Evolutionary conservation across 148 eudicot species (phyloP).

Genomic region (Amaranthus palmeri): DNA sequence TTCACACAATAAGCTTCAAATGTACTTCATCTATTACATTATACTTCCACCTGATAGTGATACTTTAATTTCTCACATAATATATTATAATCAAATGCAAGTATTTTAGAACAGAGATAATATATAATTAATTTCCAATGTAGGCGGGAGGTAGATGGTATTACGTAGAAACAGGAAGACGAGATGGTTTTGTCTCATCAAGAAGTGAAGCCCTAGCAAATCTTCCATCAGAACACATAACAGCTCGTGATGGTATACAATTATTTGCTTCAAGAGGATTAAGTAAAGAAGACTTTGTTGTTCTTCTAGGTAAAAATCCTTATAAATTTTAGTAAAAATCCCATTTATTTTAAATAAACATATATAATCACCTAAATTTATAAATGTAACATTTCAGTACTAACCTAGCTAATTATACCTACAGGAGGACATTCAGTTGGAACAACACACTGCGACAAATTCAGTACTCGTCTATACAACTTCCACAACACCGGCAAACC

Average conservation of each 20-base stretch:
- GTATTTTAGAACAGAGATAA: too few species aligned
- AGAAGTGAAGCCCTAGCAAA: constrained; percentile 29
- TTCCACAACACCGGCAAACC: constrained; percentile 39
- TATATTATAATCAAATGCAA: too few species aligned
- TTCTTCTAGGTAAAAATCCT: constrained; percentile 28
- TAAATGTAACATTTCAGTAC: too few species aligned
- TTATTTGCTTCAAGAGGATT: constrained; percentile 25
- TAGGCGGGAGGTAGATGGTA: constrained; percentile 59
- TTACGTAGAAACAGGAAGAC: constrained; percentile 49
- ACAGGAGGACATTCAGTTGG: constrained; percentile 49
- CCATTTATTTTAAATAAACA: too few species aligned
- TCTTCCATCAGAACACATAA: constrained; percentile 27
- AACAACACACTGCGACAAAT: constrained; percentile 38
- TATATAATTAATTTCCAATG: not conserved
- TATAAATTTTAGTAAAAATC: too few species aligned
- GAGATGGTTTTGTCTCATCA: constrained; percentile 42
- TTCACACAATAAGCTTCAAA: not conserved
- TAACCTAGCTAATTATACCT: not conserved
- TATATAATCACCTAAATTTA: too few species aligned
- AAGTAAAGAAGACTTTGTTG: constrained; percentile 29
- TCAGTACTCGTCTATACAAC: constrained; percentile 51
- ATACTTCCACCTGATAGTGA: too few species aligned
- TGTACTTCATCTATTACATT: too few species aligned
- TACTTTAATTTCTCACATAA: too few species aligned
- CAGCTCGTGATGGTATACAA: constrained; percentile 21